Conservation (phyloP, 2,329 filamentous ascomycete species). For the Juglanconis sp. region DNA sequence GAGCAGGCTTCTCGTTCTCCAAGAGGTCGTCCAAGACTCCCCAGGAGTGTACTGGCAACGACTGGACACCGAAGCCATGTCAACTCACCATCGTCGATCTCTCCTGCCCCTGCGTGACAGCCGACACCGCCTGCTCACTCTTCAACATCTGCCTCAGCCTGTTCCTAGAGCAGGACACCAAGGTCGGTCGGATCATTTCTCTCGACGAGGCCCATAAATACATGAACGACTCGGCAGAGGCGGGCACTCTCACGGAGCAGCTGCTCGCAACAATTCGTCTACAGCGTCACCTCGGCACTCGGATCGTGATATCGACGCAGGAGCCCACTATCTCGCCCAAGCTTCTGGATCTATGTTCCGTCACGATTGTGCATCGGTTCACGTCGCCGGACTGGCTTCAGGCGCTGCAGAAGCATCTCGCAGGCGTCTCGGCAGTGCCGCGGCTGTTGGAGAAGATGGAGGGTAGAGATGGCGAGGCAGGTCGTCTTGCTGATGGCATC, state of each 20-base stretch:
- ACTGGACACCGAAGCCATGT: background rate
- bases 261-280: conserved; percentile 63
- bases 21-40: conserved; percentile 24
- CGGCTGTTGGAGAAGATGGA: conserved; percentile 20
- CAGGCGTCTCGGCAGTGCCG: conserved; percentile 24
- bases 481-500: background rate
- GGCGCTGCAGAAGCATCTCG: conserved; percentile 27
- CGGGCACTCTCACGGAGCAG: conserved; percentile 55
- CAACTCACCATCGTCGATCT: conserved; percentile 53
- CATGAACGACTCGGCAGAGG: conserved; percentile 56
- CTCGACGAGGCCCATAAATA: conserved; percentile 80
- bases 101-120: conserved; percentile 67
- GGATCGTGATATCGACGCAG: conserved; percentile 72
- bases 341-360: conserved; percentile 67
- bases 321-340: conserved; percentile 69
- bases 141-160: background rate
- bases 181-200: conserved; percentile 60
- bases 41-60: background rate
- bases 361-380: conserved; percentile 73
- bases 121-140: conserved; percentile 59
- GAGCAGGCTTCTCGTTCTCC: conserved; percentile 19
- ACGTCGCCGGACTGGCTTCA: conserved; percentile 35
- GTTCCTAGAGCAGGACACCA: background rate
- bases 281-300: conserved; percentile 66
- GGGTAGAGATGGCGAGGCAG: conserved; percentile 4